phyloP scores from a whole-genome alignment of 1,284 basidiomycete species.

The Ustilago lituana region DNA sequence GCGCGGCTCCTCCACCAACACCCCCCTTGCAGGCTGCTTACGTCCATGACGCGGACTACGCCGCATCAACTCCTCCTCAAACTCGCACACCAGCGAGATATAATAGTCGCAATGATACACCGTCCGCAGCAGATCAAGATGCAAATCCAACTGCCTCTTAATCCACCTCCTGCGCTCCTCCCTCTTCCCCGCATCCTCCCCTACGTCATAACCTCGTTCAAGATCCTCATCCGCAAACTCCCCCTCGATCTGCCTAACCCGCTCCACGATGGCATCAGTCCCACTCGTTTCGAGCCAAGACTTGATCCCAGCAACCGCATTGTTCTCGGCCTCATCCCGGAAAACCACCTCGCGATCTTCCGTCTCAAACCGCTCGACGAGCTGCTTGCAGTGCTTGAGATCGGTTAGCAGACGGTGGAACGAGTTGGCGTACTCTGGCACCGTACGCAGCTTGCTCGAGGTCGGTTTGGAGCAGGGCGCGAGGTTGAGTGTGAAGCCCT shows the following conservation, averaged over 20 bases:
- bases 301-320: constrained; percentile 9
- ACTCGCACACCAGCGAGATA: constrained; percentile 59
- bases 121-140: constrained; percentile 57
- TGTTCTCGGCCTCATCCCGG: constrained; percentile 13
- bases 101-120: constrained; percentile 66
- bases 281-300: constrained; percentile 40
- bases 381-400: constrained; percentile 48
- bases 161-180: constrained; percentile 41
- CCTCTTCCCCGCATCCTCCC: constrained; percentile 30
- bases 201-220: constrained; percentile 30
- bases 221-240: constrained; percentile 31
- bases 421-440: constrained; percentile 55
- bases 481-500: constrained; percentile 55
- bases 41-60: constrained; percentile 50
- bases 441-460: constrained; percentile 52
- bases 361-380: constrained; percentile 44
- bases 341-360: constrained; percentile 56
- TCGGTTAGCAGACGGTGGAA: constrained; percentile 54
- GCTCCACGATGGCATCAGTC: constrained; percentile 38
- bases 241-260: constrained; percentile 23
- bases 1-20: constrained; percentile 33
- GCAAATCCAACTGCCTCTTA: constrained; percentile 60
- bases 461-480: constrained; percentile 52
- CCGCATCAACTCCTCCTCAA: constrained; percentile 61
- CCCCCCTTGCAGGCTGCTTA: constrained; percentile 36